Percentiles rank a stretch among this genome's conserved stretches.
Evolutionary conservation across 306 rosid species (phyloP).

Genomic region (Inga oerstediana): DNA sequence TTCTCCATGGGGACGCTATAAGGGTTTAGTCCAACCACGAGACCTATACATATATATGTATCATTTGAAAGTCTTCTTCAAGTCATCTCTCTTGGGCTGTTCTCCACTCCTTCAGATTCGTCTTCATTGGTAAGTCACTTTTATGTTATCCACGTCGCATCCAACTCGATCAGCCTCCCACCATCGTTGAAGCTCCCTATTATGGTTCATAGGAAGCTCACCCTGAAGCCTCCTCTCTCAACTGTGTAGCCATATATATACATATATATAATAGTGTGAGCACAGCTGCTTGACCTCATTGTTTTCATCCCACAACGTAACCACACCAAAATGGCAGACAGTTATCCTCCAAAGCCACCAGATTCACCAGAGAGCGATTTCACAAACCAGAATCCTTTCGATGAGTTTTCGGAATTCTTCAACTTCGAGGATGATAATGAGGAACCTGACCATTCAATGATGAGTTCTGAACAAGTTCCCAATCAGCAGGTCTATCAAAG

Average conservation of each 20-base stretch:
- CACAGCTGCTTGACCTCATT: background rate
- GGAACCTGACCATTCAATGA: conserved; percentile 20
- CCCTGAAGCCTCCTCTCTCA: conserved; percentile 51
- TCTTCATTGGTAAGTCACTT: background rate
- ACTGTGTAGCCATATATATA: background rate
- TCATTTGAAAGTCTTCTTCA: conserved; percentile 46
- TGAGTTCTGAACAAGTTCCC: conserved; percentile 34
- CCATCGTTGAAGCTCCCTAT: conserved; percentile 65
- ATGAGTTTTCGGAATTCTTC: conserved; percentile 58
- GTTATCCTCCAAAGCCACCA: conserved; percentile 34
- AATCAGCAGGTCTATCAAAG: conserved; percentile 38
- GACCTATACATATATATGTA: background rate
- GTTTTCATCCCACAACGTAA: background rate
- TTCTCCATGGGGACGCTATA: conserved; percentile 19
- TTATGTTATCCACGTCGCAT: conserved; percentile 35
- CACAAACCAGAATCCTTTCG: conserved; percentile 39
- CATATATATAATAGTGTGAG: conserved; percentile 12
- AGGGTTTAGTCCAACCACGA: conserved; percentile 52
- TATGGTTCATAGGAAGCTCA: conserved; percentile 60
- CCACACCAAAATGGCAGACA: conserved; percentile 51
- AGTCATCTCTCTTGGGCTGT: conserved; percentile 42
- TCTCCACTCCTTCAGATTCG: background rate
- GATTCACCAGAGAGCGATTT: conserved; percentile 38
- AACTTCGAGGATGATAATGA: conserved; percentile 55
- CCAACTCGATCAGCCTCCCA: conserved; percentile 22